Evolutionary conservation across 257 asterid genomes (phyloP).

Genomic region (Avicennia marina): DNA sequence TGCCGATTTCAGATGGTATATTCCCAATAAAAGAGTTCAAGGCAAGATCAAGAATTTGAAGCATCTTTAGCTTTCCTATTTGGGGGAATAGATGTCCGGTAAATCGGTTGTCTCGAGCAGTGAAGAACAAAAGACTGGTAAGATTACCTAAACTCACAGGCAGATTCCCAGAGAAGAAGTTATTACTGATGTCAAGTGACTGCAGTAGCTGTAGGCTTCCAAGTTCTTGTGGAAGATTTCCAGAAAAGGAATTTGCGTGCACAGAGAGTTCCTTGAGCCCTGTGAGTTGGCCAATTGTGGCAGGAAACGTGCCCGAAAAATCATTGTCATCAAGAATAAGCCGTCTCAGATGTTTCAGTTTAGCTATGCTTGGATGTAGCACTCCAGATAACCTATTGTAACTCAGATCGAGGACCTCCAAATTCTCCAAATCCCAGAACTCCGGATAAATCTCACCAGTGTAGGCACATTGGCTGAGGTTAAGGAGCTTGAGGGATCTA

Average conservation of each 20-base stretch:
- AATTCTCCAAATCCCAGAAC: constrained; percentile 44
- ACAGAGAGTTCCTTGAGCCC: constrained; percentile 53
- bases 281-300: constrained; percentile 40
- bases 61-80: constrained; percentile 47
- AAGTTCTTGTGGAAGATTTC: constrained; percentile 47
- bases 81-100: constrained; percentile 36
- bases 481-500: constrained; percentile 48
- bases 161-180: constrained; percentile 51
- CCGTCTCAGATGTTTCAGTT: constrained; percentile 32
- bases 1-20: constrained; percentile 43
- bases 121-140: constrained; percentile 36
- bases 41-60: constrained; percentile 49
- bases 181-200: constrained; percentile 60
- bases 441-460: constrained; percentile 41
- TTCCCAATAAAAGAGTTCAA: constrained; percentile 45
- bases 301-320: constrained; percentile 53
- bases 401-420: constrained; percentile 55
- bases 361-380: constrained; percentile 34
- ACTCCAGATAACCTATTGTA: constrained; percentile 45
- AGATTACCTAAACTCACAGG: constrained; percentile 55
- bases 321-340: constrained; percentile 59
- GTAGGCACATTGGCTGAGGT: constrained; percentile 54
- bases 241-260: constrained; percentile 48
- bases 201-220: constrained; percentile 43
- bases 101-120: constrained; percentile 45